Conservation (phyloP, 2,329 filamentous ascomycete species). For the Scleromitrula shiraiana region DNA sequence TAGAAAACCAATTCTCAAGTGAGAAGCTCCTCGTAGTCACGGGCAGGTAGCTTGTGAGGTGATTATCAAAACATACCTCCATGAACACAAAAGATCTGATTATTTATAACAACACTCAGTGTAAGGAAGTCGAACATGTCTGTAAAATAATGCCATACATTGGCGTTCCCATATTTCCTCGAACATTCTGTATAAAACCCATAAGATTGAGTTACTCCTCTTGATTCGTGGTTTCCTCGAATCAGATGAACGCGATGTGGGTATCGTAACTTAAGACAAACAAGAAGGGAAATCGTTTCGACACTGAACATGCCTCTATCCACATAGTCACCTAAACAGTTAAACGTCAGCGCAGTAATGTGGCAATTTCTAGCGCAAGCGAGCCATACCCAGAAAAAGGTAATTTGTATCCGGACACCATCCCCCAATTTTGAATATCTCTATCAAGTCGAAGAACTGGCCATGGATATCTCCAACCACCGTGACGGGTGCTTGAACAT, state of each 20-base stretch:
- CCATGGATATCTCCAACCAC: constrained; percentile 98
- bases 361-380: not conserved
- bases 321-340: constrained; percentile 71
- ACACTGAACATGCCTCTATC: constrained; percentile 98
- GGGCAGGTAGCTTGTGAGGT: not conserved
- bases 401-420: constrained; percentile 98
- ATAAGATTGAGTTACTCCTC: constrained; percentile 96
- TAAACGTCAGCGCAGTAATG: constrained; percentile 7
- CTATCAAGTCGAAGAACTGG: constrained; percentile 97
- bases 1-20: not conserved
- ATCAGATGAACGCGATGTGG: constrained; percentile 93
- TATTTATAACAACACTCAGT: constrained; percentile 93
- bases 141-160: constrained; percentile 99
- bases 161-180: constrained; percentile 96
- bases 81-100: constrained; percentile 98
- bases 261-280: constrained; percentile 95
- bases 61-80: constrained; percentile 53
- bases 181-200: constrained; percentile 98
- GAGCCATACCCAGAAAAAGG: constrained; percentile 71
- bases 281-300: constrained; percentile 94
- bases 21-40: too few species aligned
- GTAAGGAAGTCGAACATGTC: constrained; percentile 99
- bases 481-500: constrained; percentile 89
- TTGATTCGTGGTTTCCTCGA: constrained; percentile 94
- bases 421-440: constrained; percentile 97